Evolutionary conservation across 495 filamentous ascomycete genomes (phyloP), one percentile per base, ranked within the genome.

Genomic region (Hyaloscypha finlandica): DNA sequence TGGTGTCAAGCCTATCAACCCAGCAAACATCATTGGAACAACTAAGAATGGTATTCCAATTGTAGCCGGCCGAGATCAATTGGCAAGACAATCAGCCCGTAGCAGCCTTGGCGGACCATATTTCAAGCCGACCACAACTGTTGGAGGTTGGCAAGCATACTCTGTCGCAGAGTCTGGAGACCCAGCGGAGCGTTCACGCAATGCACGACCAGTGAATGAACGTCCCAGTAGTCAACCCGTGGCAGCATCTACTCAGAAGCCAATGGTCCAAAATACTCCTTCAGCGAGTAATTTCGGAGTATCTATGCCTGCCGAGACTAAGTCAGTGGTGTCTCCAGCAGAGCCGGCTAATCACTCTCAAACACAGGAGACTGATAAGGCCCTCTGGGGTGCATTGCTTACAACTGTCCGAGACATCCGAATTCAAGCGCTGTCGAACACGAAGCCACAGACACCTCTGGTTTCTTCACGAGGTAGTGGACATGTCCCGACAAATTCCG

Each of bases 401-500:
- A 33, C 19, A 5, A 11, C 53, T 6, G 11, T n/a, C 16, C 19
- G 19, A 25, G 30, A 32, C 22, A 56, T 2, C 0, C 4, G 16
- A 6, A 14, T 48, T 19, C 42, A 12, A 48, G 11, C 2, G 14
- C 4, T 48, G 11, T 48, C 42, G 16, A 48, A 19, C 4, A 4
- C 11, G 42, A 53, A 39, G 57, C 56, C 12, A 29, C 30, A 60
- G 31, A 30, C 14, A 20, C 37, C 4, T 57, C 58, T 55, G 22
- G n/a, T 14, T 48, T 29, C 45, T 6, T 6, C 39, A 31, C 42
- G 51, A 42, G 65, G 32, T 42, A 61, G 4, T 45, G 48, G 52
- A 33, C 65, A 67, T 45, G 4, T 22, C 25, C 58, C 65, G 9
- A 67, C 58, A 14, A 63, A 67, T 25, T 67, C 65, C 45, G 59